Evolutionary conservation across 2,329 filamentous ascomycete genomes (phyloP), one percentile per base, ranked within the genome.

Genomic region (Aspergillus hiratsukae): DNA sequence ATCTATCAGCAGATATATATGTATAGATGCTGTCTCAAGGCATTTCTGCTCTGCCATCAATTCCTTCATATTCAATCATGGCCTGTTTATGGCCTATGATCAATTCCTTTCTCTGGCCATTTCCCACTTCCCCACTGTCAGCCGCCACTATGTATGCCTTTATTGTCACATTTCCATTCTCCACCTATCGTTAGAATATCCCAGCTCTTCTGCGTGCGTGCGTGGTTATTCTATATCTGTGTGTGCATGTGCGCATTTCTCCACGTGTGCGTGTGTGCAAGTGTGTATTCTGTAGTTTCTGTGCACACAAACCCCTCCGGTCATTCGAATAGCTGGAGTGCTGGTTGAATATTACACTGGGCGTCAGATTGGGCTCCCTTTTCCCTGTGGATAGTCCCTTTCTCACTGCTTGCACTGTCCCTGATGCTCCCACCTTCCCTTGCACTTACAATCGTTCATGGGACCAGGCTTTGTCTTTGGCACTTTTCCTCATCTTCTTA

Each of bases 231-330:
- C 19, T 51, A 23, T 31, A 21, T n/a, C 21, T 35, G 28, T 48
- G 48, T 51, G 52, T 14, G 45, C n/a, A 50, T 45, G 53, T 57
- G 57, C 51, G 49, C 48, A 53, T 56, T 53, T 53, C 43, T 45
- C 46, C 14, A 14, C 4, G 8, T 45, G 41, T 45, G 41, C 19
- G 41, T 23, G n/a, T 21, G 9, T 45, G 41, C 41, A 45, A 21
- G 41, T 5, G 31, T 57, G 31, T 57, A 41, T 55, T 14, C 41
- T 19, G 31, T 57, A 48, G 49, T 41, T 41, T 58, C 50, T 51
- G 45, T 52, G 51, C 43, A 53, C 35, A 43, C 48, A 59, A 40
- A 17, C 50, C 55, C 49, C 23, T 56, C 41, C 9, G 21, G 21
- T 6, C 19, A 10, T 45, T 35, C 31, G 4, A 8, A 45, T 21